phyloP scores from a whole-genome alignment of 2,329 filamentous ascomycete genomes.

The Paraphoma sp. region DNA sequence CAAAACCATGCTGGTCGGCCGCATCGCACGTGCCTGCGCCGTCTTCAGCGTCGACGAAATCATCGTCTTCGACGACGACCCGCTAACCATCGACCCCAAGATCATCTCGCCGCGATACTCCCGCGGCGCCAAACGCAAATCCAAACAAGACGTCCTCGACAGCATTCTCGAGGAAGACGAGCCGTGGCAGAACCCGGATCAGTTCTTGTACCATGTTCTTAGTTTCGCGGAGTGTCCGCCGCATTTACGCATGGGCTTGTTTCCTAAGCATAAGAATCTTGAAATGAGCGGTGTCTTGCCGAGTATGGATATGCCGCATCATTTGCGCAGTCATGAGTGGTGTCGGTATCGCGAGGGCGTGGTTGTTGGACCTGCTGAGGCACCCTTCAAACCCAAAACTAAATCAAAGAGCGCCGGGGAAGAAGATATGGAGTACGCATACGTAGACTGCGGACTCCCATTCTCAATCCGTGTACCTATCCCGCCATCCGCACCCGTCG shows the following conservation, averaged over 20 bases:
- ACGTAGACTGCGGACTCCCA: slow-evolving; percentile 59
- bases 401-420: slow-evolving; percentile 51
- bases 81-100: slow-evolving; percentile 36
- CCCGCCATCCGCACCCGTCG: slow-evolving; percentile 56
- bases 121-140: slow-evolving; percentile 50
- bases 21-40: slow-evolving; percentile 79
- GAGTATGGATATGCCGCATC: slow-evolving; percentile 84
- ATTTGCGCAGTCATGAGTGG: slow-evolving; percentile 78
- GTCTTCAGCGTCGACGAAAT: slow-evolving; percentile 88
- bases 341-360: slow-evolving; percentile 82
- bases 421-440: slow-evolving; percentile 35
- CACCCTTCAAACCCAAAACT: no score
- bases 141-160: slow-evolving; percentile 51
- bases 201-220: slow-evolving; percentile 80
- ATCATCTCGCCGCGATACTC: slow-evolving; percentile 30
- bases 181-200: slow-evolving; percentile 73
- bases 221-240: slow-evolving; percentile 85
- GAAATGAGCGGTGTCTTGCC: slow-evolving; percentile 75
- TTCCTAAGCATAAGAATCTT: slow-evolving; percentile 80
- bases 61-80: slow-evolving; percentile 79
- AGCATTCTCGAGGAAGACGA: slow-evolving; percentile 51
- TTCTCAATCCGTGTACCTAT: slow-evolving; percentile 61
- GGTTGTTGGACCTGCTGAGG: slow-evolving; percentile 53
- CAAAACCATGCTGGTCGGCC: slow-evolving; percentile 74
- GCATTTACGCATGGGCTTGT: slow-evolving; percentile 77